Evolutionary conservation across 1,139 yeast species (phyloP), one percentile per base, ranked within the genome.

Genomic region (Nadsonia starkeyi-henricii): DNA sequence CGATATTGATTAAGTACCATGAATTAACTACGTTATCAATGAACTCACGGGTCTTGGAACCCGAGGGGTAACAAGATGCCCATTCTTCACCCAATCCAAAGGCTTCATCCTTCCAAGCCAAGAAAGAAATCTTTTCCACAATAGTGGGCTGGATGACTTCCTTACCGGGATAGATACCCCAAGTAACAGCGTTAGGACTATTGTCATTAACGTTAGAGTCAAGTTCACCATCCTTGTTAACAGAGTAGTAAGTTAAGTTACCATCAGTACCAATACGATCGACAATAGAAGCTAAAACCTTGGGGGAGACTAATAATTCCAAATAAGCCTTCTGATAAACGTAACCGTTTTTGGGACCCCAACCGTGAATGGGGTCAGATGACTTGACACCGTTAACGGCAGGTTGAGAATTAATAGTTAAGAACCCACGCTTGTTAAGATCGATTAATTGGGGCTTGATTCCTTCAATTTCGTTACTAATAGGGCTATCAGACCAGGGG

Each of bases 21-120:
- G 77, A 74, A 47, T 77, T 69, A 51, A 78, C 73, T 49, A 86
- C 64, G 1, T 63, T 57, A 37, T 69, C 59, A 55, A 89, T 66
- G 49, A 85, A 71, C 7, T 57, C 55, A 52, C 62, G 53, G 17
- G 69, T 46, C 23, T 57, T 50, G 17, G 66, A 54, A 39, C 62
- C 67, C 44, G 64, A 63, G n/a, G 66, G 66, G 45, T 64, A 69
- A 50, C 71, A 66, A 36, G 69, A 68, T 42, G 73, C 67, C 98
- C 98, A 91, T 62, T 86, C 96, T 45, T 75, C 69, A 51, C 89
- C 75, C 53, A 91, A 78, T 55, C 86, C 73, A 72, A 76, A 91
- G 39, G 91, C 93, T 66, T 91, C 98, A 63, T 89, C 96, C 64
- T 86, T 89, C 98, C 98, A 91, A 9, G 97, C 95, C 58, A 85